Percentiles rank a stretch among this genome's conserved stretches.
phyloP scores from a whole-genome alignment of 306 rosid genomes.

The Trifolium subterraneum region DNA sequence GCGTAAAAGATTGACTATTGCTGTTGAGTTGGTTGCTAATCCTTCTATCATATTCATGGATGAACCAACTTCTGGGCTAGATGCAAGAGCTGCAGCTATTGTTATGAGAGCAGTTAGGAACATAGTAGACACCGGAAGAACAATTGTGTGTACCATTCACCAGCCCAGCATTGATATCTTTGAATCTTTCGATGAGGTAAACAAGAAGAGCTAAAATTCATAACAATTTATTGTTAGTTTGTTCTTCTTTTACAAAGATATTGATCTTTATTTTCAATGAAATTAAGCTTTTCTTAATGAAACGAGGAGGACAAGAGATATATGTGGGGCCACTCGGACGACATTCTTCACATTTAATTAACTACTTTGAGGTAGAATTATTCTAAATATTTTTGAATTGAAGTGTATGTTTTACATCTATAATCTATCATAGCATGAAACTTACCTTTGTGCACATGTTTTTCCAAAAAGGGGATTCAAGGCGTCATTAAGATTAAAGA shows the following conservation, averaged over 20 bases:
- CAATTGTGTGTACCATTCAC: conserved; percentile 52
- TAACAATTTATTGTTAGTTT: neutral
- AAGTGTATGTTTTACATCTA: neutral
- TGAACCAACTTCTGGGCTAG: conserved; percentile 54
- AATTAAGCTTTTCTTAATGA: conserved; percentile 42
- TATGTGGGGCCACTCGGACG: conserved; percentile 45
- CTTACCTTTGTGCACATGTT: neutral
- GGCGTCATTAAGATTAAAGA: conserved; percentile 20
- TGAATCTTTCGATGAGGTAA: conserved; percentile 50
- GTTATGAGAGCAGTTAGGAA: conserved; percentile 50
- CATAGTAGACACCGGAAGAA: conserved; percentile 44
- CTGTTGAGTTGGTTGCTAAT: conserved; percentile 61
- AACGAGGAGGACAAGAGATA: conserved; percentile 51
- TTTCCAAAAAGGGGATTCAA: conserved; percentile 1
- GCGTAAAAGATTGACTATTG: conserved; percentile 62
- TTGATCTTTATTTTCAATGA: neutral
- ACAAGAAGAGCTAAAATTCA: neutral
- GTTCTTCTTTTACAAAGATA: neutral
- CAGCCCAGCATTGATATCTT: conserved; percentile 55
- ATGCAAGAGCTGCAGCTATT: conserved; percentile 52
- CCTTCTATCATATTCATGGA: conserved; percentile 56
- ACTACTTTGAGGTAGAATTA: conserved; percentile 46
- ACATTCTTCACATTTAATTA: conserved; percentile 37
- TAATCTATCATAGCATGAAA: neutral
- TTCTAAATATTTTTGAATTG: neutral